phyloP scores from a whole-genome alignment of 192 early-diverging fungal species.

The Podochytrium sp. region DNA sequence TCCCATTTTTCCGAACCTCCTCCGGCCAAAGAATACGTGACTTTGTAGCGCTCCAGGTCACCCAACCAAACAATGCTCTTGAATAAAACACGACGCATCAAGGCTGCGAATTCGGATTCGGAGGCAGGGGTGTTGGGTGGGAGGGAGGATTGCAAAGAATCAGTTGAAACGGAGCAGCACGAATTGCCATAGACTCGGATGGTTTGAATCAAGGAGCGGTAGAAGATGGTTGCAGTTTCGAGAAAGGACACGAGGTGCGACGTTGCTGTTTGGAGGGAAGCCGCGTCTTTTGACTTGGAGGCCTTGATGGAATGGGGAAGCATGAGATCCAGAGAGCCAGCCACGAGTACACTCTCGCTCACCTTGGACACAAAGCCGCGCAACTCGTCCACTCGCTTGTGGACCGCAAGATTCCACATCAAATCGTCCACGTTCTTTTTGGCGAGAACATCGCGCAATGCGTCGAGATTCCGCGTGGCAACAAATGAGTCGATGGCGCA shows the following conservation, averaged over 20 bases:
- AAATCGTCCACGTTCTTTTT: slow-evolving; percentile 37
- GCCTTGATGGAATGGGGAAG: background rate
- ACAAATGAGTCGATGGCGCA: background rate
- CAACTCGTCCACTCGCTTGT: slow-evolving; percentile 39
- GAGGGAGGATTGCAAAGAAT: too few species aligned
- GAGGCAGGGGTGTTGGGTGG: too few species aligned
- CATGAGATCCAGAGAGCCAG: background rate
- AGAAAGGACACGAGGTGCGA: slow-evolving; percentile 27
- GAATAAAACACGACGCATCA: slow-evolving; percentile 20
- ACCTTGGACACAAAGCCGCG: slow-evolving; percentile 20
- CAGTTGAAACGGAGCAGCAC: too few species aligned
- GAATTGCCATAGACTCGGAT: slow-evolving; percentile 5
- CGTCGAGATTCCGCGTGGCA: background rate
- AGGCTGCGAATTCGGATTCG: slow-evolving; percentile 3
- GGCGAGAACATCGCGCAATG: background rate
- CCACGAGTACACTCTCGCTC: background rate
- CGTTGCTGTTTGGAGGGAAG: slow-evolving; percentile 10
- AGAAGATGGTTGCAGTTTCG: slow-evolving; percentile 36
- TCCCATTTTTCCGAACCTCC: background rate
- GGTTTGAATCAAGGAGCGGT: slow-evolving; percentile 39
- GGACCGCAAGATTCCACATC: slow-evolving; percentile 45
- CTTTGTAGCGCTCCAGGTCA: slow-evolving; percentile 35
- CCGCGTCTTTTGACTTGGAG: background rate
- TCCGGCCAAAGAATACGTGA: background rate
- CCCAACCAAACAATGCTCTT: slow-evolving; percentile 39